Base-by-base conservation (phyloP, 805 yeast genomes). In the Zygosaccharomyces siamensis region DNA sequence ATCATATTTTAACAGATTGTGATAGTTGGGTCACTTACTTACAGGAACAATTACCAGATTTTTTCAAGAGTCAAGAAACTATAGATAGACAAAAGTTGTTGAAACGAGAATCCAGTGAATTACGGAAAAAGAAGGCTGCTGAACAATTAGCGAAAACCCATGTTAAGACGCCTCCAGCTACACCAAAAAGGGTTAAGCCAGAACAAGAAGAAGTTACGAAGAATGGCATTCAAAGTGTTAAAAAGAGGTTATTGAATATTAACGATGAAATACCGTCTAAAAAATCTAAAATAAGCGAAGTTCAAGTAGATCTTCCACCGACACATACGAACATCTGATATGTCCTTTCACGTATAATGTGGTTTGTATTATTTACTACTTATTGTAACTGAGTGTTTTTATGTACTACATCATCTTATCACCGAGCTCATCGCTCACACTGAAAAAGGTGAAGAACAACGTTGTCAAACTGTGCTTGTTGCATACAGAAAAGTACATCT, bases 1-100 rank as follows among this genome's bases (percentile, higher is more conserved):
- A 82, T 67, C 95, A 89, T 60, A 76, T 92, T 3, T 67, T 79
- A 45, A 70, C 81, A 45, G 96, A 89, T 61, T 87, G 97, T 63
- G 98, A 92, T 67, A 73, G 73, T 21, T 92, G 95, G 81, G 84
- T 89, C 23, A 66, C 70, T 12, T 72, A 74, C 39, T 65, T 87
- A 32, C 75, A 77, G 54, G 47, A 52, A 4, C 75, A 79, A 37
- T 67, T 81, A 5, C 89, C 93, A 2, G 78, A 75, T 50, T 72
- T 84, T 56, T 86, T 85, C 71, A 72, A 75, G 61, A 73, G 77
- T 3, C 87, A 82, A 63, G 57, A 59, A 37, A 67, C 67, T 39
- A 42, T 68, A 3, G 66, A 65, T 28, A 62, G 59, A 48, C 23
- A 62, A 30, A 62, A 59, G 45, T 61, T 56, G 41, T 33, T 64